Base-by-base conservation (phyloP, 208 protist genomes). In the Leishmania braziliensis region DNA sequence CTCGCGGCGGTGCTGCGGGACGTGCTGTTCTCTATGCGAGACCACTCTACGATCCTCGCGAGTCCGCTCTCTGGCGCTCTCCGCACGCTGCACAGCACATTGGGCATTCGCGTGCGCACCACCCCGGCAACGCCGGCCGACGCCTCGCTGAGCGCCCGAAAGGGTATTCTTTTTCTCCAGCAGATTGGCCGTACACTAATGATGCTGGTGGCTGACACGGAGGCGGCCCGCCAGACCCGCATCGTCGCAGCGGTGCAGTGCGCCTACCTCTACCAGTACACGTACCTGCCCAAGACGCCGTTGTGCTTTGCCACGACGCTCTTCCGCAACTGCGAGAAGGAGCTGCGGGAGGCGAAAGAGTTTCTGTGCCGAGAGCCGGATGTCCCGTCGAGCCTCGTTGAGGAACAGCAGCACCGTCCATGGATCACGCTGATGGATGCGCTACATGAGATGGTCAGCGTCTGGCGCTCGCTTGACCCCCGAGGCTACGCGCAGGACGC, bases 201-300 rank as follows among this genome's bases (percentile, higher is more conserved):
- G 83, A 48, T 89, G 56, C 82, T 97, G 16, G 79, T 97, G 36
- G 86, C 86, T 12, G 83, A 95, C 78, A 82, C 80, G 12, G 76
- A 73, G 8, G 87, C 89, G 46, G 81, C 88, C 39, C 82, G 85
- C 26, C 88, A 92, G 74, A 73, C 90, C 2, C 91, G 91, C 65
- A 89, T 87, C 14, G 91, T 95, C 5, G 91, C 90, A 5, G 91
- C 91, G 23, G 84, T 91, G 43, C 79, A 92, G 60, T 91, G 89
- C 76, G 93, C 85, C 18, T 94, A 97, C 83, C 74, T 93, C 39
- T 97, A 95, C 83, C 88, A 91, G 81, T 95, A 90, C 79, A 81
- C 78, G 48, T 97, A 97, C 86, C 76, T 97, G 51, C 86, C 80
- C 54, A 82, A 86, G 78, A 95, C 83, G 39, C 93, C 93, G 16